Conservation (phyloP, 1,284 basidiomycete species). For the Gymnopus androsaceus region DNA sequence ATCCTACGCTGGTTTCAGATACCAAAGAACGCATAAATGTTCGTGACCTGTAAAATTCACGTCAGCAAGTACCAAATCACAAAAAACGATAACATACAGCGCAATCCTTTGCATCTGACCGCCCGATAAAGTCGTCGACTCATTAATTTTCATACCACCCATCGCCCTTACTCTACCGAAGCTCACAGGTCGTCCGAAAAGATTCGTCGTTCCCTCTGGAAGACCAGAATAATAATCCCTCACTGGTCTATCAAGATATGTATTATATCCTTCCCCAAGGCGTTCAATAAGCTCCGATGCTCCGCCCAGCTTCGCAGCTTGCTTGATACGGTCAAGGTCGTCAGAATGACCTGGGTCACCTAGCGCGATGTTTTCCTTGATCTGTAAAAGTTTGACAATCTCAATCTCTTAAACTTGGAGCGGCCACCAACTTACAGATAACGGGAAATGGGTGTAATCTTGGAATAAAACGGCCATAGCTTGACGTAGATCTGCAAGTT, state of each 20-base stretch:
- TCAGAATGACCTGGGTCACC: constrained; percentile 57
- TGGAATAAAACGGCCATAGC: constrained; percentile 74
- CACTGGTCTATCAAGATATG: constrained; percentile 72
- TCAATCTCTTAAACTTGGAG: background rate
- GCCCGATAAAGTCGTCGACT: constrained; percentile 56
- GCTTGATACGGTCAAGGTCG: constrained; percentile 58
- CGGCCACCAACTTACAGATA: constrained; percentile 53
- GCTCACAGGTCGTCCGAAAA: constrained; percentile 64
- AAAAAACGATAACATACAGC: constrained; percentile 46
- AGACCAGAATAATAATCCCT: constrained; percentile 64
- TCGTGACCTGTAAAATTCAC: constrained; percentile 54
- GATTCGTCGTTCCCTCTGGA: constrained; percentile 61
- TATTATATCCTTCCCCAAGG: constrained; percentile 67
- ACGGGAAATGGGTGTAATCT: constrained; percentile 75
- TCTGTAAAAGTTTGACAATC: constrained; percentile 40
- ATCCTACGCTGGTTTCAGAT: constrained; percentile 56
- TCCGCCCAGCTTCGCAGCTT: constrained; percentile 70
- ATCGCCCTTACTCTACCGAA: constrained; percentile 49
- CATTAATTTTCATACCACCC: constrained; percentile 41
- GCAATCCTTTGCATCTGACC: constrained; percentile 81
- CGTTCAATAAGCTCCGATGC: constrained; percentile 62
- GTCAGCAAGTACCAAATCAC: background rate
- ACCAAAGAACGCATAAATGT: constrained; percentile 76
- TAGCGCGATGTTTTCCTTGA: constrained; percentile 74
- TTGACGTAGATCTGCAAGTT: constrained; percentile 61